Conservation (phyloP, 345 rosid species). For the Arabis alpina region DNA sequence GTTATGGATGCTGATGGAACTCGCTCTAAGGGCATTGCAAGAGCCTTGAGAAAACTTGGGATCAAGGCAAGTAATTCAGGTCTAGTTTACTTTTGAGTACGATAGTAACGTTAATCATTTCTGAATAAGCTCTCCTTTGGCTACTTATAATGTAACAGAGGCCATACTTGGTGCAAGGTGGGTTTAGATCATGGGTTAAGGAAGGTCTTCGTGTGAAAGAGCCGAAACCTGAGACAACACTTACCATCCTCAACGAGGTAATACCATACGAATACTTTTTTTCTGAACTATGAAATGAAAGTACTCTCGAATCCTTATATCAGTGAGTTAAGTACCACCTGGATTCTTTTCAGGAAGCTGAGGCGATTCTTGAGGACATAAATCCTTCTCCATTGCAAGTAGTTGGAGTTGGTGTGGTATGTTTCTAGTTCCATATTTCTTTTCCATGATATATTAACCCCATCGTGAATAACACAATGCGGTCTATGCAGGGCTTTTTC, state of each 20-base stretch:
- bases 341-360: conserved; percentile 69
- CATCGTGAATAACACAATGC: conserved; percentile 25
- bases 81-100: conserved; percentile 8
- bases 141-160: conserved; percentile 51
- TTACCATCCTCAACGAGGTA: conserved; percentile 86
- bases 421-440: conserved; percentile 33
- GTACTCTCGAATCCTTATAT: not conserved
- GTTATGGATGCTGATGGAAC: conserved; percentile 94
- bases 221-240: conserved; percentile 78
- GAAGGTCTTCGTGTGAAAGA: conserved; percentile 80
- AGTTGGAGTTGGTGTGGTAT: conserved; percentile 76
- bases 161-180: conserved; percentile 83
- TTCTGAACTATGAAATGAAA: not conserved
- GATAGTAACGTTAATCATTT: not conserved
- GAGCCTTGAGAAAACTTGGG: conserved; percentile 90
- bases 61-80: conserved; percentile 55
- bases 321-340: conserved; percentile 14
- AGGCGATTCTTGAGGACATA: conserved; percentile 83
- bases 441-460: not conserved
- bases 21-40: conserved; percentile 83
- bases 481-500: conserved; percentile 58
- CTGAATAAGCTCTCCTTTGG: conserved; percentile 6
- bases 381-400: conserved; percentile 78
- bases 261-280: no score
- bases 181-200: conserved; percentile 81